Base-by-base conservation (phyloP, 441 rosid species). In the Dalechampia spathulata region DNA sequence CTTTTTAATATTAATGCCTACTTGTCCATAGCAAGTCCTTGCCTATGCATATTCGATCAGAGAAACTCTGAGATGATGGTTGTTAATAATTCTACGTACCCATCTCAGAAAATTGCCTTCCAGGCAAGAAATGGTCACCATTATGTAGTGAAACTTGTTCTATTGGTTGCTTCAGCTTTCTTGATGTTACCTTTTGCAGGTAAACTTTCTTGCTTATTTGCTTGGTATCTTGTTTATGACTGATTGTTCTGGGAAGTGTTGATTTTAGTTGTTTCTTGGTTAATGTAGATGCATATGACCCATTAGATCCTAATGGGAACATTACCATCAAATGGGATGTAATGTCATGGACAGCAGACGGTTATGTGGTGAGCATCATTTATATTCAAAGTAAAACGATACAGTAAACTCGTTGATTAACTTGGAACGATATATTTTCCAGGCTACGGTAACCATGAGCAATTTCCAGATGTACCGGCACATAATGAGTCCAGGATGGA, bases 401-500 rank as follows among this genome's bases (percentile, higher is more conserved):
- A n/a, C n/a, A n/a, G n/a, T 8, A 23, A 13, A 20, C 19, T 47
- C n/a, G 9, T 2, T 27, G 34, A 20, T 13, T 7, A 22, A 16
- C 52, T 25, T 21, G n/a, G 1, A 19, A 14, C 5, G 16, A 46
- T 5, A 8, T 5, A 14, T 27, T 13, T 26, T 40, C 3, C 22
- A 87, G 98, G 96, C 95, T 21, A 72, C 75, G 0, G 93, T 91
- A 42, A 75, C 89, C 1, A 72, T 91, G 71, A 80, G 75, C 87
- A 91, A 91, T 67, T 91, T 83, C 67, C 98, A 91, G 72, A 56
- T 75, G 71, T 87, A 76, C 64, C 80, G 93, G 48, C 96, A 87
- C 77, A 87, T 90, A 48, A 77, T 71, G 67, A 83, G 67, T 71
- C 96, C 96, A 0, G 94, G 97, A 0, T 90, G 96, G 96, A 85